These are phyloP conservation scores for Margaritispora aquatica DNA, from an alignment of 495 filamentous ascomycete species.

Conservation along the genomic window DNA sequence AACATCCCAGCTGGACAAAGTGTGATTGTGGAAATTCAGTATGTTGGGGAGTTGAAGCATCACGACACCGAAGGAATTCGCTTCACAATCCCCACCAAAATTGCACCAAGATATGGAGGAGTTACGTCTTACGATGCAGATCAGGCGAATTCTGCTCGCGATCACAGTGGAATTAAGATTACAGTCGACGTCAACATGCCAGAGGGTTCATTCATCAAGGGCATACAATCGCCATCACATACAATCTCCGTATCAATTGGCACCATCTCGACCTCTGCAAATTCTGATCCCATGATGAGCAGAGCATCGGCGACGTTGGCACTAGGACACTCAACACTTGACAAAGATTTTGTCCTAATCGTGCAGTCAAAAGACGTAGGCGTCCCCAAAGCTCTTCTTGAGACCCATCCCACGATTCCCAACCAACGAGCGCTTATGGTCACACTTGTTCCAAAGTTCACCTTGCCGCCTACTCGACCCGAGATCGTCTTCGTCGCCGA, in stretches of 20 bases:
- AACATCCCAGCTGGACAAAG: constrained; percentile 51
- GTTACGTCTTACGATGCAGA: constrained; percentile 10
- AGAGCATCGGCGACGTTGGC: constrained; percentile 57
- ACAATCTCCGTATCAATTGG: constrained; percentile 58
- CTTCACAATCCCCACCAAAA: constrained; percentile 56
- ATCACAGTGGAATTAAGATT: constrained; percentile 44
- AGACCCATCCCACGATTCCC: constrained; percentile 52
- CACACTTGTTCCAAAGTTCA: constrained; percentile 61
- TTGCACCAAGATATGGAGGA: constrained; percentile 59
- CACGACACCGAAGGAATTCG: constrained; percentile 57
- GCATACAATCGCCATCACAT: constrained; percentile 60
- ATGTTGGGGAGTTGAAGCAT: constrained; percentile 62
- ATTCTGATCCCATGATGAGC: constrained; percentile 35
- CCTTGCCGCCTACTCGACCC: constrained; percentile 41
- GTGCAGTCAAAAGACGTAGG: constrained; percentile 47
- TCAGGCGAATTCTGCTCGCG: constrained; percentile 1
- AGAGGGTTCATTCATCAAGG: constrained; percentile 45
- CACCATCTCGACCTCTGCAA: constrained; percentile 38
- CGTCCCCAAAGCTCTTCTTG: constrained; percentile 55
- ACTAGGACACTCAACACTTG: constrained; percentile 38
- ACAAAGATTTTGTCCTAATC: constrained; percentile 48
- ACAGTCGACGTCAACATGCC: constrained; percentile 55
- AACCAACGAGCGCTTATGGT: constrained; percentile 60
- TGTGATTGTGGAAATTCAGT: constrained; percentile 53
- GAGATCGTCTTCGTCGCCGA: constrained; percentile 71